A percentile compares a stretch with the other conserved stretches of the same genome.
phyloP scores from a whole-genome alignment of 192 early-diverging fungal genomes.

The Pilaira anomala region DNA sequence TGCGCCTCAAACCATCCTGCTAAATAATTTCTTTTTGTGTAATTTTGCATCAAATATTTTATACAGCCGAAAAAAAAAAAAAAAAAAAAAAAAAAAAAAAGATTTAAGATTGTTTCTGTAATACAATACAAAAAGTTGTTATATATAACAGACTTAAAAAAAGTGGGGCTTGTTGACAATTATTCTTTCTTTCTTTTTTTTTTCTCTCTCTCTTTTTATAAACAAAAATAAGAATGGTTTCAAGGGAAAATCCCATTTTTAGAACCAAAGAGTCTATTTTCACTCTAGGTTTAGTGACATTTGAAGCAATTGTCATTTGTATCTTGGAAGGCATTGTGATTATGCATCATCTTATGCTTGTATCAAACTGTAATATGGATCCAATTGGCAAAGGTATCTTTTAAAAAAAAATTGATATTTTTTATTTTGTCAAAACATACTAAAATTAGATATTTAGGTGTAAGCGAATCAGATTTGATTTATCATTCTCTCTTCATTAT shows the following conservation, averaged over 20 bases:
- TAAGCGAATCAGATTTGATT: constrained; percentile 40
- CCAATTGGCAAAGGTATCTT: constrained; percentile 18
- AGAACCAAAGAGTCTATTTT: constrained; percentile 19
- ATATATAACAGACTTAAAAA: too few relatives aligned
- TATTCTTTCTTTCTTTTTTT: constrained; percentile 1
- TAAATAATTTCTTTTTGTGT: background rate
- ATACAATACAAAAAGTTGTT: too few relatives aligned
- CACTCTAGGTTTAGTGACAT: constrained; percentile 25
- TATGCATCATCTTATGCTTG: constrained; percentile 24
- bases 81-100: too few relatives aligned
- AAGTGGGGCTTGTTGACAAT: too few relatives aligned
- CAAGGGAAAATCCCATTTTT: constrained; percentile 12
- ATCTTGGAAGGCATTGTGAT: constrained; percentile 34
- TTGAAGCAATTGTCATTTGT: constrained; percentile 30
- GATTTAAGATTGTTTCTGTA: too few relatives aligned
- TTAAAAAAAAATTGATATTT: too few relatives aligned
- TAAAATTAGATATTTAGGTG: constrained; percentile 22
- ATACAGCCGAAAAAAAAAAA: too few relatives aligned
- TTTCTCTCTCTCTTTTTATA: background rate
- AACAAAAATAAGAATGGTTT: background rate
- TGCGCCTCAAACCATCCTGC: background rate
- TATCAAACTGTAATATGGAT: constrained; percentile 26
- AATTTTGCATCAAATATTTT: background rate
- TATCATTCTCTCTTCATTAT: constrained; percentile 40
- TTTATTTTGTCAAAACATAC: background rate